A percentile compares a stretch with the other conserved stretches of the same genome.
phyloP scores from a whole-genome alignment of 2,329 filamentous ascomycete genomes.

The Penicillium sp. region DNA sequence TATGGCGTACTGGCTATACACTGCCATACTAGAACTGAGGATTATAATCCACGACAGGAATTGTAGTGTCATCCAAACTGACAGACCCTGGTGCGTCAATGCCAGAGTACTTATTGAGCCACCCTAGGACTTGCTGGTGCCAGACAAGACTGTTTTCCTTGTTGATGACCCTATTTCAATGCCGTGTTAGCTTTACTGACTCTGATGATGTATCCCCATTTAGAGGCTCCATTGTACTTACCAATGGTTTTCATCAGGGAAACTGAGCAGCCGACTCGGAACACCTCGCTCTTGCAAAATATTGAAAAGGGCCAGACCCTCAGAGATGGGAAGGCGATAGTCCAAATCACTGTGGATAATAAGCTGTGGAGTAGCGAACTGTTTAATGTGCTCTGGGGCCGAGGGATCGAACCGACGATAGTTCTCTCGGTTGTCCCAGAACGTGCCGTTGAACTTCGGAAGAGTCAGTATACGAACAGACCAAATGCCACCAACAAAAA shows the following conservation, averaged over 20 bases:
- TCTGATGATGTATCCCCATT: not conserved
- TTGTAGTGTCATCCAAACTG: conserved; percentile 32
- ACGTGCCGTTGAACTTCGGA: conserved; percentile 45
- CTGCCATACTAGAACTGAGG: conserved; percentile 6
- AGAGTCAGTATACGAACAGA: not conserved
- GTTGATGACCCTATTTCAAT: conserved; percentile 65
- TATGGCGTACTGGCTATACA: too few relatives aligned
- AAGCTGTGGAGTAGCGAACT: conserved; percentile 79
- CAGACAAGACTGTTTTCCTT: conserved; percentile 85
- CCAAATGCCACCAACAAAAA: not conserved
- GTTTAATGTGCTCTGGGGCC: conserved; percentile 53
- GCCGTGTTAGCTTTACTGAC: not conserved
- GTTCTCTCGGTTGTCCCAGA: conserved; percentile 55
- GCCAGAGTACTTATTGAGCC: conserved; percentile 58
- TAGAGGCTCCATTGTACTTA: conserved; percentile 15
- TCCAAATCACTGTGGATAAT: conserved; percentile 83
- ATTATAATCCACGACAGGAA: conserved; percentile 34
- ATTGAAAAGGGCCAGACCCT: conserved; percentile 78
- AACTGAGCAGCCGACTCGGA: conserved; percentile 72
- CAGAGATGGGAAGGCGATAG: conserved; percentile 77
- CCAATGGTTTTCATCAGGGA: conserved; percentile 70
- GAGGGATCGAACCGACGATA: conserved; percentile 69
- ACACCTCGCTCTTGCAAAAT: conserved; percentile 70
- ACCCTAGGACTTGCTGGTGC: conserved; percentile 78
- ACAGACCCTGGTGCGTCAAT: conserved; percentile 31